Percentiles rank a stretch among this genome's conserved stretches.
Evolutionary conservation across 2,329 filamentous ascomycete genomes (phyloP).

Genomic region (Sporothrix mexicana): DNA sequence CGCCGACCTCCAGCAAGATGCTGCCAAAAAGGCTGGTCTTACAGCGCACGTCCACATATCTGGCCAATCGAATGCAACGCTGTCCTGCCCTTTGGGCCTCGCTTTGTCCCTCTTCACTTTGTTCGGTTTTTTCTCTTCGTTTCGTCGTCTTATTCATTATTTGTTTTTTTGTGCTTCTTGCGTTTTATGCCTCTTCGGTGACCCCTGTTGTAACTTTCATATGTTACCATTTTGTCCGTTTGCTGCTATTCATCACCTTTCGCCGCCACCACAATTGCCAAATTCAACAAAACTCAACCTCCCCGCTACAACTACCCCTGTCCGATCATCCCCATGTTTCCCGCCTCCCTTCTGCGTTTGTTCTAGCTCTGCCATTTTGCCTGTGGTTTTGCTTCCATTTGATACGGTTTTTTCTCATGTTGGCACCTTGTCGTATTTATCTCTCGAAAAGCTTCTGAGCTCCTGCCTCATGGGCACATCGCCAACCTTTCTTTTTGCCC

Average conservation of each 20-base stretch:
- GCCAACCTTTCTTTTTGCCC: neutral
- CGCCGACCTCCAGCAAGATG: neutral
- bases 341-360: constrained; percentile 23
- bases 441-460: neutral
- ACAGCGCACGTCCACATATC: neutral
- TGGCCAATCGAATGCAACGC: constrained; percentile 1
- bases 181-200: neutral
- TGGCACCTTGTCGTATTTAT: neutral
- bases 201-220: neutral
- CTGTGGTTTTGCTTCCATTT: neutral
- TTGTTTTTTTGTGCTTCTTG: neutral
- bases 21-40: constrained; percentile 17
- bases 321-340: constrained; percentile 21
- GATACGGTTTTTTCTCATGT: neutral
- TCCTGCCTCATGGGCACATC: constrained; percentile 1
- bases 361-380: constrained; percentile 3
- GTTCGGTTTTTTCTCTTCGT: neutral
- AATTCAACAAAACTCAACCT: constrained; percentile 10
- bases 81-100: neutral
- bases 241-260: neutral
- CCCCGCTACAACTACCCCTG: constrained; percentile 4
- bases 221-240: constrained; percentile 6
- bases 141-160: no score
- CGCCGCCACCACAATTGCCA: constrained; percentile 23
- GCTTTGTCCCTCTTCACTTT: neutral